Conservation (phyloP, 2,329 filamentous ascomycete species). For the Alternaria burnsii region DNA sequence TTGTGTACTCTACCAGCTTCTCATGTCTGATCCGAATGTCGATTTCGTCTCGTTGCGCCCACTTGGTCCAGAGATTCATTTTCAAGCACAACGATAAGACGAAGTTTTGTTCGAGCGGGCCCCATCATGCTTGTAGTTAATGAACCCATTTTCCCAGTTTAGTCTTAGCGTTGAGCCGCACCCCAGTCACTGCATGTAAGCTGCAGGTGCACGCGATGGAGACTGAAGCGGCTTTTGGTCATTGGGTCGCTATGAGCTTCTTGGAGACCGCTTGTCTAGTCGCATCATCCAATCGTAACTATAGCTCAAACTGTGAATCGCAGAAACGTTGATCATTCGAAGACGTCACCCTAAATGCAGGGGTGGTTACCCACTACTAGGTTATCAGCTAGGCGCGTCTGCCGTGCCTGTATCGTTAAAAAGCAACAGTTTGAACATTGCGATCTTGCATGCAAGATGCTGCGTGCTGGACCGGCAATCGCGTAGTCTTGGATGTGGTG, state of each 20-base stretch:
- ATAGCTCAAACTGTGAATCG: conserved; percentile 7
- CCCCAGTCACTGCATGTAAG: conserved; percentile 22
- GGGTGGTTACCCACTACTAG: neutral
- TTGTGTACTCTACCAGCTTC: neutral
- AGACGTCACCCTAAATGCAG: conserved; percentile 2
- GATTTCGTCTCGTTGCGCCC: neutral
- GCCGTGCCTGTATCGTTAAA: neutral
- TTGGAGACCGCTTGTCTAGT: conserved; percentile 6
- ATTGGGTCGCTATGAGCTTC: conserved; percentile 20
- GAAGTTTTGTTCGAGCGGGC: conserved; percentile 2
- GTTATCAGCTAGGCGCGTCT: neutral
- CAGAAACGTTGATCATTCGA: neutral
- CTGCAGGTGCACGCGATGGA: conserved; percentile 19
- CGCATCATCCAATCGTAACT: conserved; percentile 15
- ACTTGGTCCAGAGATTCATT: too few species aligned
- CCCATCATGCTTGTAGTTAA: conserved; percentile 14
- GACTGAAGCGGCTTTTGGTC: conserved; percentile 1
- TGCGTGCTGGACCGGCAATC: conserved; percentile 8
- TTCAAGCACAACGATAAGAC: conserved; percentile 7
- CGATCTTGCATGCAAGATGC: conserved; percentile 4
- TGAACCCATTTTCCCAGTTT: conserved; percentile 27
- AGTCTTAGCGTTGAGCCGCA: conserved; percentile 19
- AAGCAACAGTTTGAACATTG: neutral
- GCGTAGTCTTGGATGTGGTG: neutral
- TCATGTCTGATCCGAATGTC: neutral